Conservation (phyloP, 1,284 basidiomycete species). For the Pascua guehoae region DNA sequence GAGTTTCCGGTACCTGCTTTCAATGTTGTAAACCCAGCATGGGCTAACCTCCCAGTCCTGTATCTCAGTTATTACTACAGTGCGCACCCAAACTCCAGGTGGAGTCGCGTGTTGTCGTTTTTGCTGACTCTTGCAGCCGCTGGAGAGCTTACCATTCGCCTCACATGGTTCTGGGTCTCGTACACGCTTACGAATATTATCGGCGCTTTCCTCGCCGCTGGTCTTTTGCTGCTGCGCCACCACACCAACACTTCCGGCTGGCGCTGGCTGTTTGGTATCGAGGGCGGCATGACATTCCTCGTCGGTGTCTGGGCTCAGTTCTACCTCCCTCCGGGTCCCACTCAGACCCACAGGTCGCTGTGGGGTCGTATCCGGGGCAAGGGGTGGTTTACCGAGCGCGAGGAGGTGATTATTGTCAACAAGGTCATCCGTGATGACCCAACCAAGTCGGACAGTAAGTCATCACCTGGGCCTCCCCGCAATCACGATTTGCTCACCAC, state of each 20-base stretch:
- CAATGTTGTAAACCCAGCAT: too few relatives aligned
- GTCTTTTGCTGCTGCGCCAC: conserved; percentile 42
- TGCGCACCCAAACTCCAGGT: neutral
- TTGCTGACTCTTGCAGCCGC: neutral
- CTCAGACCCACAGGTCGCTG: conserved; percentile 35
- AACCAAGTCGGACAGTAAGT: conserved; percentile 31
- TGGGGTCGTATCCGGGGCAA: conserved; percentile 24
- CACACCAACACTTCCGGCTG: conserved; percentile 35
- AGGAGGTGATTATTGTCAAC: conserved; percentile 52
- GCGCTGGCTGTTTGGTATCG: conserved; percentile 41
- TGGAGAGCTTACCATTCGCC: conserved; percentile 31
- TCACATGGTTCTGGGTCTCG: conserved; percentile 48
- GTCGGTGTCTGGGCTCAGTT: conserved; percentile 41
- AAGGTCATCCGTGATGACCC: conserved; percentile 52
- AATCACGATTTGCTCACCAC: neutral
- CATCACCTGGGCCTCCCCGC: too few relatives aligned
- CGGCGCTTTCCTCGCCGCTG: conserved; percentile 38
- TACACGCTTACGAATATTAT: conserved; percentile 29
- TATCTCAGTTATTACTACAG: conserved; percentile 50
- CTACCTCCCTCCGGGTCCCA: conserved; percentile 43
- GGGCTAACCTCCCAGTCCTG: conserved; percentile 24
- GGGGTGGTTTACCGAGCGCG: conserved; percentile 50
- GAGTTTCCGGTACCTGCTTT: too few relatives aligned
- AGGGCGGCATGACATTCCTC: conserved; percentile 40
- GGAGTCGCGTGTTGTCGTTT: conserved; percentile 27